These are phyloP conservation scores for Pseudogymnoascus sp. DNA, from an alignment of 2,329 filamentous ascomycete species.

Conservation along the genomic window DNA sequence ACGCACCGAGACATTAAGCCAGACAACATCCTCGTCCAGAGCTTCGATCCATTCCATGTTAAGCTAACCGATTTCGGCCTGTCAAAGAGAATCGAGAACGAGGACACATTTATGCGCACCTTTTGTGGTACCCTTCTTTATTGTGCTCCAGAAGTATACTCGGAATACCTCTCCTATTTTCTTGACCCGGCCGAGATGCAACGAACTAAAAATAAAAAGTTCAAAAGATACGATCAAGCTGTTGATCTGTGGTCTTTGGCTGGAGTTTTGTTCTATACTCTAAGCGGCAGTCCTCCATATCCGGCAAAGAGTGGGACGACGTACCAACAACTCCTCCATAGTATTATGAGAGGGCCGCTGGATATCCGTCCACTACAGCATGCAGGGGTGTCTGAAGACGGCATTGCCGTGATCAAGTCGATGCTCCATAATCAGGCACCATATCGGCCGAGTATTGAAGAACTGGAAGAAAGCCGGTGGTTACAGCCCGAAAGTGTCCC, in stretches of 20 bases:
- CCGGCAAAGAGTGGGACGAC: conserved; percentile 66
- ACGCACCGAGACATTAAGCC: conserved; percentile 99
- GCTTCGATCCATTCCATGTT: conserved; percentile 63
- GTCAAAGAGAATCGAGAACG: conserved; percentile 85
- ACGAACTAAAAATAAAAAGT: conserved; percentile 23
- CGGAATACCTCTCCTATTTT: conserved; percentile 59
- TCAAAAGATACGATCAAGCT: conserved; percentile 73
- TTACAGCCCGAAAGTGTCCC: conserved; percentile 32
- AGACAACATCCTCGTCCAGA: conserved; percentile 86
- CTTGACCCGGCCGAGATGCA: conserved; percentile 45
- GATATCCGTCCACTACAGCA: conserved; percentile 55
- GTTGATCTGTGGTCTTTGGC: conserved; percentile 96
- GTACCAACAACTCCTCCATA: conserved; percentile 71
- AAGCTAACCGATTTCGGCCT: conserved; percentile 96
- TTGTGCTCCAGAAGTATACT: conserved; percentile 94
- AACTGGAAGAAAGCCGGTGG: conserved; percentile 69
- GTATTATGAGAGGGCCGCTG: conserved; percentile 72
- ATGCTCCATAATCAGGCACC: conserved; percentile 79
- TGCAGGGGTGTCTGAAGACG: conserved; percentile 51
- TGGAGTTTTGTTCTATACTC: conserved; percentile 78
- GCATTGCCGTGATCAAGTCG: conserved; percentile 64
- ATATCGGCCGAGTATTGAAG: conserved; percentile 61
- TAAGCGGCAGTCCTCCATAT: conserved; percentile 76
- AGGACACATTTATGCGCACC: conserved; percentile 79
- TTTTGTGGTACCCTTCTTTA: conserved; percentile 95